A percentile compares a stretch with the other conserved stretches of the same genome.
Evolutionary conservation across 2,329 filamentous ascomycete genomes (phyloP).

Genomic region (Myriangium duriaei): DNA sequence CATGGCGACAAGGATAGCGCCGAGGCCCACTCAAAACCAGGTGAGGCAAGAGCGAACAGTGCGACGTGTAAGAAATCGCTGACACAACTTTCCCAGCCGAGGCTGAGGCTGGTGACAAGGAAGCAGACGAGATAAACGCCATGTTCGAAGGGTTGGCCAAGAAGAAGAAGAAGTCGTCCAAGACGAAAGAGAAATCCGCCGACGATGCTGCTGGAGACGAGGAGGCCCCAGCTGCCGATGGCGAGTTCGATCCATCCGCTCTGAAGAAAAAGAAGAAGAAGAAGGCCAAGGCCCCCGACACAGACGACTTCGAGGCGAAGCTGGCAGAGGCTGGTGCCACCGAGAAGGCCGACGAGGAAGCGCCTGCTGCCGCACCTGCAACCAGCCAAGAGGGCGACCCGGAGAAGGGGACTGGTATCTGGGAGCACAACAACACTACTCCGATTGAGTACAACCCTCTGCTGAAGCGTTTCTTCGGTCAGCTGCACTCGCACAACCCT

Average conservation of each 20-base stretch:
- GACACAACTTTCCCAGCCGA: slow-evolving; percentile 21
- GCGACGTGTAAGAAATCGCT: slow-evolving; percentile 10
- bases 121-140: slow-evolving; percentile 26
- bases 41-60: slow-evolving; percentile 7
- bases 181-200: slow-evolving; percentile 45
- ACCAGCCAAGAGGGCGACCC: slow-evolving; percentile 56
- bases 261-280: slow-evolving; percentile 86
- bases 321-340: slow-evolving; percentile 46
- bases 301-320: slow-evolving; percentile 55
- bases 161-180: slow-evolving; percentile 63
- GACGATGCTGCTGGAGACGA: slow-evolving; percentile 26
- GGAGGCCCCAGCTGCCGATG: slow-evolving; percentile 41
- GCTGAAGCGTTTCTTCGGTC: slow-evolving; percentile 83
- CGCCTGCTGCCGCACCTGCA: slow-evolving; percentile 19
- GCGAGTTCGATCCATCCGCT: slow-evolving; percentile 50
- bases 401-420: slow-evolving; percentile 80
- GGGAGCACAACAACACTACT: slow-evolving; percentile 67
- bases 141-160: slow-evolving; percentile 55
- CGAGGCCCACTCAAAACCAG: slow-evolving; percentile 52
- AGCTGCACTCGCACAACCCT: slow-evolving; percentile 90
- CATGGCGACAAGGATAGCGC: slow-evolving; percentile 65
- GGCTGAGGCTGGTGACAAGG: slow-evolving; percentile 35
- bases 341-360: slow-evolving; percentile 46
- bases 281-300: slow-evolving; percentile 44
- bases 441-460: slow-evolving; percentile 75